phyloP scores from a whole-genome alignment of 1,139 yeast species.

The Waltiozyma sp. region DNA sequence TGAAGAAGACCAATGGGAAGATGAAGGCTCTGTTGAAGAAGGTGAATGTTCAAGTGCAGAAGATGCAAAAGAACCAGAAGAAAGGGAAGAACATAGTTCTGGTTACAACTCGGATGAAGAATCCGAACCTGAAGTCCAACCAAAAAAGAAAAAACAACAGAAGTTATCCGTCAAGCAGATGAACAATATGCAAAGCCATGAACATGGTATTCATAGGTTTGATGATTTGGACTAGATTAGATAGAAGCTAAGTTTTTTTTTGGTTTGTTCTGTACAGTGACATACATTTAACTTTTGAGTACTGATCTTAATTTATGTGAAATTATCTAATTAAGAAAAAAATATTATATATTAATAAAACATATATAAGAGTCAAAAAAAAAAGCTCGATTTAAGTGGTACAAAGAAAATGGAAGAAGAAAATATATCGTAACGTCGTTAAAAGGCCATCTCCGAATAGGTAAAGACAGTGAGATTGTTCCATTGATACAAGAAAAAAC shows the following conservation, averaged over 20 bases:
- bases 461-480: too few relatives aligned
- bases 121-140: constrained; percentile 5
- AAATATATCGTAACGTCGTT: neutral
- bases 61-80: constrained; percentile 13
- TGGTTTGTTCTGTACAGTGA: too few relatives aligned
- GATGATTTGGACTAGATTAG: constrained; percentile 33
- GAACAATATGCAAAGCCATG: constrained; percentile 39
- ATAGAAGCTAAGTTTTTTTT: too few relatives aligned
- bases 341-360: neutral
- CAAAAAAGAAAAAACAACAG: constrained; percentile 19
- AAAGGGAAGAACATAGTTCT: constrained; percentile 4
- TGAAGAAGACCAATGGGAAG: neutral
- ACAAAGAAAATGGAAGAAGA: neutral
- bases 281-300: too few relatives aligned
- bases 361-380: neutral
- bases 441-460: too few relatives aligned
- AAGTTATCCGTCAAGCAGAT: constrained; percentile 35
- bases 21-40: constrained; percentile 3
- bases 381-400: too few relatives aligned
- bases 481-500: too few relatives aligned
- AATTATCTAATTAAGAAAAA: too few relatives aligned
- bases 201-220: constrained; percentile 57
- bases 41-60: constrained; percentile 8
- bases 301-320: too few relatives aligned
- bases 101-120: constrained; percentile 2